These are phyloP conservation scores for Xanthoparmelia taractica DNA, from an alignment of 495 filamentous ascomycete genomes.

Conservation along the genomic window DNA sequence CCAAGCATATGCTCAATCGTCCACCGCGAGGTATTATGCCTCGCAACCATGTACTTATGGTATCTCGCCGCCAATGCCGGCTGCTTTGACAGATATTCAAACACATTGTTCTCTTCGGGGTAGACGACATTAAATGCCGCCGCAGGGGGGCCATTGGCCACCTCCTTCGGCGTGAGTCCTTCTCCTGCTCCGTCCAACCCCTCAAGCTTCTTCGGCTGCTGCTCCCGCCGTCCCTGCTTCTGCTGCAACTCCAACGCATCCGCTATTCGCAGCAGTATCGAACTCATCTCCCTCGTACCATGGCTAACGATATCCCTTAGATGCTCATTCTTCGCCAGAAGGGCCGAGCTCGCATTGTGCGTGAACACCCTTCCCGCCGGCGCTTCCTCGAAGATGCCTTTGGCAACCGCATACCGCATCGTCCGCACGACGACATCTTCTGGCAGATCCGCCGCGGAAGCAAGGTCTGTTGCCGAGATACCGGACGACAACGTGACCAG, in stretches of 20 bases:
- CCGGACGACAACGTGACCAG: slow-evolving; percentile 27
- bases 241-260: slow-evolving; percentile 26
- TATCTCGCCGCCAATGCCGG: slow-evolving; percentile 18
- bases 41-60: slow-evolving; percentile 25
- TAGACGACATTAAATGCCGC: slow-evolving; percentile 32
- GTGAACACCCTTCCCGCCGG: slow-evolving; percentile 24
- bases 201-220: slow-evolving; percentile 5
- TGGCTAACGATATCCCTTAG: slow-evolving; percentile 16
- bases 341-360: slow-evolving; percentile 32
- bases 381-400: slow-evolving; percentile 32
- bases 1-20: slow-evolving; percentile 25
- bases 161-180: not conserved
- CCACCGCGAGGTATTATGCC: slow-evolving; percentile 23
- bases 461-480: slow-evolving; percentile 27
- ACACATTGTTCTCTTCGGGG: slow-evolving; percentile 26
- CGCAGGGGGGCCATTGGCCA: slow-evolving; percentile 21
- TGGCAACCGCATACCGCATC: slow-evolving; percentile 32
- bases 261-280: slow-evolving; percentile 23
- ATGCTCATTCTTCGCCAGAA: slow-evolving; percentile 18
- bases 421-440: slow-evolving; percentile 29
- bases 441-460: slow-evolving; percentile 23
- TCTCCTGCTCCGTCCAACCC: slow-evolving; percentile 2
- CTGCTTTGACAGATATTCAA: slow-evolving; percentile 22
- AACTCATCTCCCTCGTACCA: slow-evolving; percentile 24
- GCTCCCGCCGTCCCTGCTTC: slow-evolving; percentile 11